Base-by-base conservation (phyloP, 2,329 filamentous ascomycete genomes). In the Cladophialophora carrionii region DNA sequence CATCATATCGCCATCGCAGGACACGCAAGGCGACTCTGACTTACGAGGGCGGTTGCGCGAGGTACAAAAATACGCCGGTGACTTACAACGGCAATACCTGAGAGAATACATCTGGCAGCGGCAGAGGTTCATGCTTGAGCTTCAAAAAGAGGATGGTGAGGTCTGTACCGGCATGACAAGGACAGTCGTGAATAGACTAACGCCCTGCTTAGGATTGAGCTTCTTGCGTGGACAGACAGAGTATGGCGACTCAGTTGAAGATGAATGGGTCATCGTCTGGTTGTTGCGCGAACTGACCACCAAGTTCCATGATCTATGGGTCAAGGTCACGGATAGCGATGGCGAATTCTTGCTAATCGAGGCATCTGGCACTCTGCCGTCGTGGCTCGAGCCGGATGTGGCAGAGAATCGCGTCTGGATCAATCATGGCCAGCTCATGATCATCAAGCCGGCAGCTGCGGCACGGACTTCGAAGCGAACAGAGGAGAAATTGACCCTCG, bases 231-330 rank as follows among this genome's bases (percentile, higher is more conserved):
- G 94, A 22, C 82, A 83, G 58, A 95, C 92, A 0, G 90, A 94
- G 75, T 98, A 92, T 73, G 93, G 94, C 8, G 96, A 99, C 77
- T 95, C 92, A 0, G 88, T 98, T 3, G 94, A 96, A 73, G 95
- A 99, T 72, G 96, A 99, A 80, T 99, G 95, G 96, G 85, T 98
- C 5, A 88, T 98, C 65, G 93, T 98, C 22, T 96, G 93, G 78
- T 80, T 98, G 4, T 82, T 99, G 32, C 87, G 90, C 52, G 89
- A 96, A 77, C 79, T 98, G 71, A 93, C 89, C 71, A 90, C 84
- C 71, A 82, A 84, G 43, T 90, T 90, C 72, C 81, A 86, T 4
- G 83, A 89, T 65, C 81, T 92, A 7, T 99, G 94, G 93, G 85
- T 92, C 54, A 88, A 90, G 56, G 84, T 96, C 3, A 88, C 86